These are phyloP conservation scores for Allium cepa DNA, from an alignment of 106 monocot genomes.

Conservation along the genomic window DNA sequence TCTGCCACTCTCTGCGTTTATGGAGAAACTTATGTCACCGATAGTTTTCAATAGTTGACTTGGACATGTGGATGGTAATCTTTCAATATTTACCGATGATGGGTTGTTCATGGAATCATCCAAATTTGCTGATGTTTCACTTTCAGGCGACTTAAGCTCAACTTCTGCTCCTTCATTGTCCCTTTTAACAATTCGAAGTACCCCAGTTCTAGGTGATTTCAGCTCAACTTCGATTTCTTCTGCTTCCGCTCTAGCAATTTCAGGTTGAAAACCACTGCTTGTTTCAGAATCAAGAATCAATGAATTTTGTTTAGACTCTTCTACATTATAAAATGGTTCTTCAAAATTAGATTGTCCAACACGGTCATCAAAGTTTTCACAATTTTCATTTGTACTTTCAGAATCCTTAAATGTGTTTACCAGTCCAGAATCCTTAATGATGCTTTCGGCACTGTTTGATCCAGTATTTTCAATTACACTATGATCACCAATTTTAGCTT, in stretches of 20 bases:
- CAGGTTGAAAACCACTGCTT: neutral
- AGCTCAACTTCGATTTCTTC: neutral
- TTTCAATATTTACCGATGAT: constrained; percentile 28
- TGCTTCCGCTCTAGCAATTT: neutral
- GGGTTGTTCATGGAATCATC: constrained; percentile 10
- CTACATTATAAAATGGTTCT: neutral
- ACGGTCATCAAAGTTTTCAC: neutral
- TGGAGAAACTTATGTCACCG: constrained; percentile 68
- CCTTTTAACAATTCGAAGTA: no score
- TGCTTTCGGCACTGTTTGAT: constrained; percentile 4
- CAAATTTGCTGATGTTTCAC: constrained; percentile 10
- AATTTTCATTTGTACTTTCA: neutral
- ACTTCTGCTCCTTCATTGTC: constrained; percentile 2
- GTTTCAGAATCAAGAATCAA: neutral
- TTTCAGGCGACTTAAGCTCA: constrained; percentile 16
- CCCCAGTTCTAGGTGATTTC: constrained; percentile 8
- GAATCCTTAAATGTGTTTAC: neutral
- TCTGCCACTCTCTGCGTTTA: constrained; percentile 61
- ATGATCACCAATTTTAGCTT: constrained; percentile 67
- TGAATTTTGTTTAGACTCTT: neutral
- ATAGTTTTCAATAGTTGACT: constrained; percentile 45
- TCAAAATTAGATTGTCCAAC: neutral
- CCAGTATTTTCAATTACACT: constrained; percentile 27
- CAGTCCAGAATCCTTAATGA: constrained; percentile 9
- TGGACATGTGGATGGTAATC: constrained; percentile 32